phyloP scores from a whole-genome alignment of 2,329 filamentous ascomycete species.

The Cladorrhinum sp. region DNA sequence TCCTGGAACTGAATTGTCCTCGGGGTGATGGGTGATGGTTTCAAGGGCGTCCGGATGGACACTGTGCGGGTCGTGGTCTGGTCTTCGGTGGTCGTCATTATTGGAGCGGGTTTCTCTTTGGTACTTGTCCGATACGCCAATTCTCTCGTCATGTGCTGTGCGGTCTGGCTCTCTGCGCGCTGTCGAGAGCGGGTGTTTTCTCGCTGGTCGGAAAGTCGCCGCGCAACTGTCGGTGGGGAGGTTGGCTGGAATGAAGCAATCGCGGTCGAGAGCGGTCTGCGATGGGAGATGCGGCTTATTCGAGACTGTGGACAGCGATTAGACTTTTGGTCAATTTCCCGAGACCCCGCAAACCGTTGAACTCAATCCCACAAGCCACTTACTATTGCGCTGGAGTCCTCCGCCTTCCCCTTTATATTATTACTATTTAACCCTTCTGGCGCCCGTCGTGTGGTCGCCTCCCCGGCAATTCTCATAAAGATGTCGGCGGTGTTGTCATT shows the following conservation, averaged over 20 bases:
- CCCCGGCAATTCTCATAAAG: conserved; percentile 57
- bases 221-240: conserved; percentile 49
- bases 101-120: conserved; percentile 42
- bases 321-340: conserved; percentile 16
- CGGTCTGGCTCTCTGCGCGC: conserved; percentile 41
- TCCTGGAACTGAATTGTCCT: conserved; percentile 50
- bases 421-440: conserved; percentile 28
- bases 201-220: conserved; percentile 57
- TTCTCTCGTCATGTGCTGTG: conserved; percentile 40
- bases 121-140: conserved; percentile 42
- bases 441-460: conserved; percentile 44
- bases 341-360: background rate
- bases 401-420: conserved; percentile 27
- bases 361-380: conserved; percentile 32
- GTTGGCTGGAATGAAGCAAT: conserved; percentile 46
- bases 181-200: conserved; percentile 44
- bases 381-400: conserved; percentile 45
- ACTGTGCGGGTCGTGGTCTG: conserved; percentile 34
- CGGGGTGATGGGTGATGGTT: conserved; percentile 48
- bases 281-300: conserved; percentile 44
- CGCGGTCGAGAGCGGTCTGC: conserved; percentile 53
- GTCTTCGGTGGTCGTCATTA: conserved; percentile 33
- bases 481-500: conserved; percentile 56
- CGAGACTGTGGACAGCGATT: conserved; percentile 42
- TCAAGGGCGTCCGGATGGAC: conserved; percentile 30